These are phyloP conservation scores for Picea mariana DNA, from an alignment of 83 land plant genomes.

Conservation along the genomic window DNA sequence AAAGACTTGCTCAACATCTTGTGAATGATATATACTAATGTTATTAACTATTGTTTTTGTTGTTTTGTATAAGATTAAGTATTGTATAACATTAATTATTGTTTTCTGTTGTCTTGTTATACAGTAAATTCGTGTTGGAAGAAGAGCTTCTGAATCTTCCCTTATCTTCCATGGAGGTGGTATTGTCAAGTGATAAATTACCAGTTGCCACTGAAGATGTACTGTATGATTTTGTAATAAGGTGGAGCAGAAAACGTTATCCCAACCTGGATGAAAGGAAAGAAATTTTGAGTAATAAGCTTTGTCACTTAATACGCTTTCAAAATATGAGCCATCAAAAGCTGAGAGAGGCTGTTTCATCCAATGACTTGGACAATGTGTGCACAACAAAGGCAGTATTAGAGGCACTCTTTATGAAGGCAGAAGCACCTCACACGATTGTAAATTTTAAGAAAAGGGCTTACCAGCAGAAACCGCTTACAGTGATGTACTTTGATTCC, in stretches of 20 bases:
- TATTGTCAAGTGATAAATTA: constrained; percentile 52
- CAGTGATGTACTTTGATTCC: no score
- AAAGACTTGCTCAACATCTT: no score
- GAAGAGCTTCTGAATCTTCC: constrained; percentile 51
- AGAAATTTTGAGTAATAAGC: constrained; percentile 34
- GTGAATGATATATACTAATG: no score
- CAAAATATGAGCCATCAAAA: constrained; percentile 51
- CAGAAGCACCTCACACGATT: constrained; percentile 15
- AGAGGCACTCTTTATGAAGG: constrained; percentile 51
- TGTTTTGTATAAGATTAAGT: background rate
- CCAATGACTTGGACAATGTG: constrained; percentile 38
- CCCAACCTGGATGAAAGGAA: constrained; percentile 42
- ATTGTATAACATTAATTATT: background rate
- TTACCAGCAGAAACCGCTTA: no score
- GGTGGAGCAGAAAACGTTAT: constrained; percentile 50
- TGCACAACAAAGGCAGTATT: constrained; percentile 36
- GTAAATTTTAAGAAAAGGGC: no score
- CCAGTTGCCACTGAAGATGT: constrained; percentile 51
- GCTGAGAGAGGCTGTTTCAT: constrained; percentile 36
- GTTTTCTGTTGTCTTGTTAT: no score
- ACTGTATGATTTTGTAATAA: constrained; percentile 46
- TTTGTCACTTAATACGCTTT: constrained; percentile 41
- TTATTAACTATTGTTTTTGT: background rate
- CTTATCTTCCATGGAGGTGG: constrained; percentile 45
- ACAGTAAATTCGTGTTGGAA: constrained; percentile 17